These are phyloP conservation scores for Funneliformis geosporum DNA, from an alignment of 192 early-diverging fungal genomes.

Conservation along the genomic window DNA sequence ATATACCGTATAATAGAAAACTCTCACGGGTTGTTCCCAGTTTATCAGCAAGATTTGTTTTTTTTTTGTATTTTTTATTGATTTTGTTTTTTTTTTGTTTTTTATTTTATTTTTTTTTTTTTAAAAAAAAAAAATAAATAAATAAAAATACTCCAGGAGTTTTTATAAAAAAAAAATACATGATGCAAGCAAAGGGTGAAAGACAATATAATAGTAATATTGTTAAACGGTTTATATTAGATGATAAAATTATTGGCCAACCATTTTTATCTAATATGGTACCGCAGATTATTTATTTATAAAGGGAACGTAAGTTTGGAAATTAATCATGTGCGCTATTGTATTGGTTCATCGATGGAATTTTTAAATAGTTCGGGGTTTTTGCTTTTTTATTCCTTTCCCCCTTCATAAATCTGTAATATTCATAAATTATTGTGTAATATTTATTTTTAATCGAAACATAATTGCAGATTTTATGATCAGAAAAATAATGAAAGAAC, in stretches of 20 bases:
- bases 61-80: background rate
- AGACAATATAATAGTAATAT: background rate
- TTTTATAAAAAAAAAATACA: background rate
- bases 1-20: background rate
- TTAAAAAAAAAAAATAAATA: background rate
- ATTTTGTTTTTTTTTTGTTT: background rate
- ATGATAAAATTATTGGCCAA: constrained; percentile 2
- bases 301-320: background rate
- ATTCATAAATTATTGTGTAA: constrained; percentile 1
- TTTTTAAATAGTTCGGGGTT: background rate
- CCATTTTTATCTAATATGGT: constrained; percentile 10
- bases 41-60: background rate
- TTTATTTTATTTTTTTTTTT: background rate
- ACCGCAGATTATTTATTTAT: constrained; percentile 23
- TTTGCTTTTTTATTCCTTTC: background rate
- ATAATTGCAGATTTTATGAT: constrained; percentile 1
- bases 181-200: background rate
- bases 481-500: background rate
- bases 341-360: background rate
- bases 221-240: constrained; percentile 1
- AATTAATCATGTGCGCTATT: background rate
- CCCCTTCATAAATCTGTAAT: background rate
- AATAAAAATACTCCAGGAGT: background rate
- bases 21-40: background rate
- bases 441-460: background rate